Evolutionary conservation across 129 eudicot genomes (phyloP).

Genomic region (Flaveria ramosissima): DNA sequence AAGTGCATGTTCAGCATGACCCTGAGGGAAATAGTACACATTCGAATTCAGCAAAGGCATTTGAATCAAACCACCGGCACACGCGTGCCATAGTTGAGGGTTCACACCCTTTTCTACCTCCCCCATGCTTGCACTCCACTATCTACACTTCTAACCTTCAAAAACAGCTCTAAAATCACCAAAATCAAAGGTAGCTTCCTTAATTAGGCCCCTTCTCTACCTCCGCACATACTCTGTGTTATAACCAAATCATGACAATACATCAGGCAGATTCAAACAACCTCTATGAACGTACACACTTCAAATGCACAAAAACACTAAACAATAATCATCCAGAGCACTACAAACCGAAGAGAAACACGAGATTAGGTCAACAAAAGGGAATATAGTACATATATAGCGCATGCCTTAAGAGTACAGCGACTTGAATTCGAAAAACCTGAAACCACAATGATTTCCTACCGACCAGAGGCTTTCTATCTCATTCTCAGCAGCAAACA

Average conservation of each 20-base stretch:
- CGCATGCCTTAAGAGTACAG: constrained; percentile 31
- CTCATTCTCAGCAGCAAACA: not conserved
- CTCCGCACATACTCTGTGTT: constrained; percentile 35
- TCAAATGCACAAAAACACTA: not conserved
- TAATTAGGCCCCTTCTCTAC: constrained; percentile 15
- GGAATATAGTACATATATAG: constrained; percentile 33
- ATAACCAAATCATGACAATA: constrained; percentile 16
- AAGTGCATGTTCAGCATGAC: constrained; percentile 77
- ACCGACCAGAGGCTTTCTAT: not conserved
- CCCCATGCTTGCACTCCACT: constrained; percentile 34
- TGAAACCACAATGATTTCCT: constrained; percentile 29
- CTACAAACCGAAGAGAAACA: not conserved
- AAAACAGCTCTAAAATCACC: not conserved
- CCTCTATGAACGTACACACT: constrained; percentile 5
- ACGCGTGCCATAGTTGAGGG: constrained; percentile 80
- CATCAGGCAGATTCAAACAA: constrained; percentile 25
- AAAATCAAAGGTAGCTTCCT: constrained; percentile 19
- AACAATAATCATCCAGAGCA: constrained; percentile 13
- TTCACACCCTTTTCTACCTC: constrained; percentile 53
- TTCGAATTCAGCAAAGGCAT: constrained; percentile 60
- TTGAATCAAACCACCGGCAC: constrained; percentile 79
- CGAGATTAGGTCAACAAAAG: constrained; percentile 8
- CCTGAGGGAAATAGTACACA: constrained; percentile 82
- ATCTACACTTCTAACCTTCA: constrained; percentile 22
- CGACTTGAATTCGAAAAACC: constrained; percentile 23